Base-by-base conservation (phyloP, 371 early-diverging fungal genomes). In the Nematocida ausubeli region DNA sequence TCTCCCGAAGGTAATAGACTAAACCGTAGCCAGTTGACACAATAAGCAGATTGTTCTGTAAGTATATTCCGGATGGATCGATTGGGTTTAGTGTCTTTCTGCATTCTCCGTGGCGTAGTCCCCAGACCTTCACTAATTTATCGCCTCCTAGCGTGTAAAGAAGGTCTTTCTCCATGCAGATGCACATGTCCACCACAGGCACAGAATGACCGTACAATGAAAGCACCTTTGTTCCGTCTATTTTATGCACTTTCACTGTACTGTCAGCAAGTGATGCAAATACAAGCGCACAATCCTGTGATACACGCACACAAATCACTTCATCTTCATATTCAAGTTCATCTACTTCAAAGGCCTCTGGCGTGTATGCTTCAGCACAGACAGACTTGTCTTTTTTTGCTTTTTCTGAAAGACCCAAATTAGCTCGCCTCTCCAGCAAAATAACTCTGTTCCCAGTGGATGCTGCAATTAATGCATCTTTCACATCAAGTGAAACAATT, bases 101-200 rank as follows among this genome's bases (percentile, higher is more conserved):
- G 70, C 86, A 86, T 32, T 86, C 86, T 58, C 86, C 86, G 70
- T 84, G 85, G 16, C 83, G 67, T 30, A 83, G 22, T 30, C 86
- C 85, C 86, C 86, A 86, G 19, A 86, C 70, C 60, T 86, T 86
- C 16, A 86, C 62, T 1, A 83, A 52, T 44, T 84, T 86, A 66
- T 86, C 86, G 22, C 80, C 62, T 52, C 85, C 84, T 34, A 80
- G 80, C 2, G 80, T 84, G 34, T 75, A 55, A 37, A 86, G 9
- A 34, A 65, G 16, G 6, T 81, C 80, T 28, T 49, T 50, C 55
- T 83, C 80, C 14, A 19, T n/a, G 28, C 70, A 81, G 28, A 85
- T 30, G 12, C 55, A n/a, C 34, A 86, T 75, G 44, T 72, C 55
- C 35, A 68, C 66, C 2, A 85, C 85, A 1, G 86, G 86, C 24